phyloP scores from a whole-genome alignment of 768 basidiomycete genomes.

The Dentipellis fragilis region DNA sequence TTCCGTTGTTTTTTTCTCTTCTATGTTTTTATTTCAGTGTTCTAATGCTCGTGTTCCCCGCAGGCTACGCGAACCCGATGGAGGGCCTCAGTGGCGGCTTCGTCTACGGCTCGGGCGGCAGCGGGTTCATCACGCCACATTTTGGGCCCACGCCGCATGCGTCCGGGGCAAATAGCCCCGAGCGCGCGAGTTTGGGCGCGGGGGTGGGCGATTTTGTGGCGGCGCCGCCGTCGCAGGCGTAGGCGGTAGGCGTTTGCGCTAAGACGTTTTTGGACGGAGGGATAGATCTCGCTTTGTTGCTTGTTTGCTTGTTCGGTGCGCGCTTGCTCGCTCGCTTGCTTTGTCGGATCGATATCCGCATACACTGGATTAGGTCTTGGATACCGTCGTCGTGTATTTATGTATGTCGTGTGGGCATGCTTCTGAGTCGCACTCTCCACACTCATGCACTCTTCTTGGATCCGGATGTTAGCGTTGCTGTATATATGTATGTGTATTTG shows the following conservation, averaged over 20 bases:
- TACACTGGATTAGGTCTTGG: background rate
- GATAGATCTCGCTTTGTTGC: too few relatives aligned
- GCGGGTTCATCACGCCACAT: conserved; percentile 72
- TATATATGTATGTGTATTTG: background rate
- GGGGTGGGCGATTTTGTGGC: too few relatives aligned
- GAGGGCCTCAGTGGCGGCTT: conserved; percentile 82
- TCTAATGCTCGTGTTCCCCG: background rate
- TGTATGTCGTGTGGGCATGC: background rate
- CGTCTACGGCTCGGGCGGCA: conserved; percentile 76
- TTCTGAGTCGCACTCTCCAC: background rate
- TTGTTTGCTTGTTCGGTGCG: too few relatives aligned
- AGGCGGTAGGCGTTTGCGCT: too few relatives aligned
- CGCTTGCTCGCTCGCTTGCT: too few relatives aligned
- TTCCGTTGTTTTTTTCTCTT: too few relatives aligned
- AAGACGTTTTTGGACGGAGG: too few relatives aligned
- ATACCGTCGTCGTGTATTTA: background rate
- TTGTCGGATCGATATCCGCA: too few relatives aligned
- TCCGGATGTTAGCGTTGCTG: background rate
- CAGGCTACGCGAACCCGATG: conserved; percentile 72
- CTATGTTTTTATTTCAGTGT: background rate
- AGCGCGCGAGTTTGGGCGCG: conserved; percentile 8
- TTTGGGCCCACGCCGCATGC: conserved; percentile 48
- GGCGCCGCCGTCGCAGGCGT: too few relatives aligned
- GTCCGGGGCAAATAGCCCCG: conserved; percentile 42
- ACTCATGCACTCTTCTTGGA: too few relatives aligned